phyloP scores from a whole-genome alignment of 192 early-diverging fungal genomes.

The Blastocladiella britannica region DNA sequence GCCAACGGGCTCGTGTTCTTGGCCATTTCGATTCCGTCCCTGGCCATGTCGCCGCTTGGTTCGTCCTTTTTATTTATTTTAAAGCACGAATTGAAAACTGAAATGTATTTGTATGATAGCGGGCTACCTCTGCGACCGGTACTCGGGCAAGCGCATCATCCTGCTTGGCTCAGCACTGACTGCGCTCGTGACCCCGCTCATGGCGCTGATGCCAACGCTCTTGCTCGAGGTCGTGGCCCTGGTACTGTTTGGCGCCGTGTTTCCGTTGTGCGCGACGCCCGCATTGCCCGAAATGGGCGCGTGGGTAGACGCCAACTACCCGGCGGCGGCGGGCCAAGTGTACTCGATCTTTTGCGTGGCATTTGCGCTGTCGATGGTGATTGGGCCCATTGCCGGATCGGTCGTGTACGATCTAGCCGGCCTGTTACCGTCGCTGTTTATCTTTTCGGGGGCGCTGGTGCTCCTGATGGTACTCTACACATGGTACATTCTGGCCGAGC shows the following conservation, averaged over 20 bases:
- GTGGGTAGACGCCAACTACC: neutral
- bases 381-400: neutral
- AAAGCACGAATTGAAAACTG: too few relatives aligned
- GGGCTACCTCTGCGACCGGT: neutral
- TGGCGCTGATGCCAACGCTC: neutral
- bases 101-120: too few relatives aligned
- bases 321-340: neutral
- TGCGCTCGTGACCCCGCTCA: neutral
- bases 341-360: neutral
- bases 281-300: neutral
- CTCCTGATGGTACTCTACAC: neutral
- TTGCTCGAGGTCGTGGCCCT: neutral
- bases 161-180: neutral
- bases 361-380: neutral
- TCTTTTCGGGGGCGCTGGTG: neutral
- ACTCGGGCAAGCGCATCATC: neutral
- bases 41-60: neutral
- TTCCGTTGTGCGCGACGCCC: neutral
- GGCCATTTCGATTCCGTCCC: neutral
- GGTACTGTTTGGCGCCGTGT: neutral
- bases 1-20: neutral
- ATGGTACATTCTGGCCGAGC: too few relatives aligned
- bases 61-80: too few relatives aligned
- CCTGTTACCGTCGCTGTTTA: neutral
- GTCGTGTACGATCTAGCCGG: neutral